Evolutionary conservation across 345 rosid species (phyloP), one percentile per base, ranked within the genome.

Genomic region (Schrenkiella parvula): DNA sequence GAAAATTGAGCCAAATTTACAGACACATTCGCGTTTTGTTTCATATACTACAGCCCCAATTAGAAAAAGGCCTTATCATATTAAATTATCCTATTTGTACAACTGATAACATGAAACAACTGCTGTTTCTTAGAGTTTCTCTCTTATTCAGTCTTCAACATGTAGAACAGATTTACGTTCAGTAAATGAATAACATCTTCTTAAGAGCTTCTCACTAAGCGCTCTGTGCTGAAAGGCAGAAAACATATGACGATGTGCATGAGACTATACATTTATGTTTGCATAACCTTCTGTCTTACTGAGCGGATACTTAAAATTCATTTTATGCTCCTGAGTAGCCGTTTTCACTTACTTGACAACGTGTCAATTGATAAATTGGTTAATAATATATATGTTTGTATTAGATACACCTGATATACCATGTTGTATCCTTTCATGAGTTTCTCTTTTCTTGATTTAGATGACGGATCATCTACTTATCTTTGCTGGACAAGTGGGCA

Each of bases 401-500:
- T 42, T 54, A 54, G 23, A 15, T 43, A 17, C 26, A 69, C 13
- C 8, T 58, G 21, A 23, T 8, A 19, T 22, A 7, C 56, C 60
- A 66, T 29, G 22, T 19, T 52, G 32, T 61, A 47, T 41, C 55
- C 50, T 29, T 17, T 39, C 46, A 63, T 48, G 58, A 23, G 57
- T 75, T 75, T 61, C 34, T 15, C 39, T 51, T 37, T 68, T 52
- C 41, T 17, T 58, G 56, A 44, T 73, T 63, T 77, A 93, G 97
- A 93, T 79, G 95, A 91, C 41, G 97, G 98, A 46, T 88, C 96
- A 46, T 88, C 90, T 34, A 83, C 83, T 31, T 91, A 82, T 73
- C 84, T 72, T 75, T 89, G 97, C 80, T 91, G 98, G 98, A 84
- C 88, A 15, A 74, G 81, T 79, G 86, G 82, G 74, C 83, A 83